These are phyloP conservation scores for Escovopsis weberi DNA, from an alignment of 2,329 filamentous ascomycete genomes.

Conservation along the genomic window DNA sequence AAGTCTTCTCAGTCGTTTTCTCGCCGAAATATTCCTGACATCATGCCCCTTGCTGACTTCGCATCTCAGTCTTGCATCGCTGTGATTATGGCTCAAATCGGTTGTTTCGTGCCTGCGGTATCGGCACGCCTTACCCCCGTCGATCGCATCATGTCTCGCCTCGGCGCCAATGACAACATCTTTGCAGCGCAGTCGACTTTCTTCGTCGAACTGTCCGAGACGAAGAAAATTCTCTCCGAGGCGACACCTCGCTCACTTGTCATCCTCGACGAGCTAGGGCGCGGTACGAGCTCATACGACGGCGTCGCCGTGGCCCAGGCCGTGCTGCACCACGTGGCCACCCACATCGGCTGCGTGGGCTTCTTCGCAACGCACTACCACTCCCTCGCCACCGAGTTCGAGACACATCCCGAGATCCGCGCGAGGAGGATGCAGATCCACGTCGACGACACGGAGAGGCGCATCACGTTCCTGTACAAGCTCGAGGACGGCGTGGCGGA, in stretches of 20 bases:
- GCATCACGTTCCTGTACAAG: slow-evolving; percentile 94
- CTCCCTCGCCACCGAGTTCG: slow-evolving; percentile 81
- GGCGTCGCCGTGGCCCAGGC: slow-evolving; percentile 94
- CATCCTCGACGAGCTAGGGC: slow-evolving; percentile 90
- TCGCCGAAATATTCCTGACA: neutral
- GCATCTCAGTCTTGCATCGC: slow-evolving; percentile 65
- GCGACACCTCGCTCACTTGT: slow-evolving; percentile 88
- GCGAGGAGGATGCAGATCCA: slow-evolving; percentile 88
- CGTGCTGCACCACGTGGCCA: slow-evolving; percentile 89
- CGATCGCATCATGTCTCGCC: slow-evolving; percentile 95
- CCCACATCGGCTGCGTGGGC: slow-evolving; percentile 81
- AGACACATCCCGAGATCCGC: slow-evolving; percentile 72
- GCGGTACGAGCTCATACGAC: slow-evolving; percentile 89
- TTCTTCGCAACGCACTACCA: slow-evolving; percentile 99
- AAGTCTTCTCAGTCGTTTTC: slow-evolving; percentile 17
- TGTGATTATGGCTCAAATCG: slow-evolving; percentile 94
- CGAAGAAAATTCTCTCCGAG: slow-evolving; percentile 92
- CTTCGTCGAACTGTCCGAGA: slow-evolving; percentile 94
- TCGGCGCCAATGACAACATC: slow-evolving; percentile 97
- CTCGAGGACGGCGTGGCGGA: slow-evolving; percentile 88
- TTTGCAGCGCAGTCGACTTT: slow-evolving; percentile 97
- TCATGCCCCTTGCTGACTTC: slow-evolving; percentile 12
- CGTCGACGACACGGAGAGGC: slow-evolving; percentile 68
- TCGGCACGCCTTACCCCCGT: slow-evolving; percentile 77
- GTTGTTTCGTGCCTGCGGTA: slow-evolving; percentile 76